Base-by-base conservation (phyloP, 2,329 filamentous ascomycete genomes). In the Dryadomyces sulphureus region DNA sequence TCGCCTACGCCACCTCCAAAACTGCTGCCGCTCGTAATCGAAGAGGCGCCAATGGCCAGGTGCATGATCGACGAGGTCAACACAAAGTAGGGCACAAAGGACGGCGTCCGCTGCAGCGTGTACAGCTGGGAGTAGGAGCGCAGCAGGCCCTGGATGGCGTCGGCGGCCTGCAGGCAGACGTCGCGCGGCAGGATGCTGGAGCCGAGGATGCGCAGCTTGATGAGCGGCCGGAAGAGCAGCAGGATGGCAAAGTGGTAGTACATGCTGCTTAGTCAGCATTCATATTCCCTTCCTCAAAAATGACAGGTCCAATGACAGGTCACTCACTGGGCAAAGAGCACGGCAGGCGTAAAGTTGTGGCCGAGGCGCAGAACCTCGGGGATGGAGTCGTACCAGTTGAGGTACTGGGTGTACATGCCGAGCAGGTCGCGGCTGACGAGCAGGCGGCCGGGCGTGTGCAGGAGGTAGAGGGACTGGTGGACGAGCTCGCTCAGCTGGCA, bases 401-500 rank as follows among this genome's bases (percentile, higher is more conserved):
- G 67, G 53, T 84, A 87, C 53, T 79, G 72, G 0, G 72, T 76
- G 52, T 87, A 85, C 22, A 76, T 75, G 41, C 67, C 69, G 8
- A 84, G 64, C 2, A 87, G 63, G 35, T 75, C 73, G 35, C 72
- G 70, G 52, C 77, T 78, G 0, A 76, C 82, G 39, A 86, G 66
- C 5, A 74, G 74, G 46, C 73, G 70, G 14, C 74, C 77, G 0
- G 83, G 82, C 4, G 81, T 79, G 56, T 85, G 82, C n/a, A 86
- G 70, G 35, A 82, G 72, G 56, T 81, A 81, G 19, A 84, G 67
- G 25, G 79, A 81, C 53, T 82, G 73, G 57, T 84, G 83, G 1
- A 85, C 77, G 1, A 87, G 72, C 60, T 86, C 81, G 50, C 79
- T 84, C 43, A 88, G 69, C 55, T 81, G 77, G 55, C 79, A 82